Evolutionary conservation across 345 rosid species (phyloP), one percentile per base, ranked within the genome.

Genomic region (Pugionium dolabratum): DNA sequence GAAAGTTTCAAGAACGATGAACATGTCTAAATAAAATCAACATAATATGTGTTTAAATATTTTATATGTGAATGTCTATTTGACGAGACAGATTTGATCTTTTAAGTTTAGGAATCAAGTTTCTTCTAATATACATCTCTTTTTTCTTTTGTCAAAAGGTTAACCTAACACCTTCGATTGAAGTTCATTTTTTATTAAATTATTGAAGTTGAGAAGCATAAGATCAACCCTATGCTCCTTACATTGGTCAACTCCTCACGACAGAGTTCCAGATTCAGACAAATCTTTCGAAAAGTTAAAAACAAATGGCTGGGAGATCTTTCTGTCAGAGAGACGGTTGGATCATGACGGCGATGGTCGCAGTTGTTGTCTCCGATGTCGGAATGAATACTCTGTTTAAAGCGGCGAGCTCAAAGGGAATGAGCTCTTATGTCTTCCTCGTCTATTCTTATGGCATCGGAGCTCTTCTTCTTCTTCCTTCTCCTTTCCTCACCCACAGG

Each of bases 281-380:
- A 55, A 4, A 55, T 25, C 60, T 26, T 55, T 44, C 11, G 7
- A 25, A 55, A 36, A 1, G 43, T 18, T 25, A 54, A 7, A 35
- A n/a, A 54, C 59, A 25, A 35, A 55, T 55, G 70, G 59, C 45
- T 7, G 35, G 65, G 11, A 64, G 75, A 4, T 18, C 18, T 18
- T 18, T 74, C 47, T 25, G 35, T 72, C 41, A 43, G 30, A 64
- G 54, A 64, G 71, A 64, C 42, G 71, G 65, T 2, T 37, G 27
- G 46, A 64, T 72, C 52, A 56, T 64, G 70, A 57, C 66, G 76
- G 86, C 74, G 47, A 87, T 87, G 90, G 75, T 85, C 36, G 59
- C 54, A 5, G 84, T 60, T 1, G 60, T 59, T 0, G 18, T 67
- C 11, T 56, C 72, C 30, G 73, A 74, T 46, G 78, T 74, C 18